These are phyloP conservation scores for Phytophthora hybrid DNA, from an alignment of 352 stramenopile species.

Conservation along the genomic window DNA sequence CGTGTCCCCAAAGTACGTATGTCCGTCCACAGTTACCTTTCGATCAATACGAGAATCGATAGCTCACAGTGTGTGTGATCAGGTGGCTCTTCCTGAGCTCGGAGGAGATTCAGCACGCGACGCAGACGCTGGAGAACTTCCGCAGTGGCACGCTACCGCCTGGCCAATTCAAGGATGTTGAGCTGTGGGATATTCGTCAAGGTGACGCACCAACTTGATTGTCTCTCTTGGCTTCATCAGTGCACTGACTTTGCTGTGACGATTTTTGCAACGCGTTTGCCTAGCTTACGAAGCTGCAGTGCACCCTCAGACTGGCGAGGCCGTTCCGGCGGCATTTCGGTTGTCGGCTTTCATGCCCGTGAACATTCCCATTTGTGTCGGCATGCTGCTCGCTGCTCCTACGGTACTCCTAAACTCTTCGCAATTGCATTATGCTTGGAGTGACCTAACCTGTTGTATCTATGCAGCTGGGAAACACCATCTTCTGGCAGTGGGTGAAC, in stretches of 20 bases:
- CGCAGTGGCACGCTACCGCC: conserved; percentile 57
- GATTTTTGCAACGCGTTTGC: neutral
- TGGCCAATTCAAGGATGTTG: conserved; percentile 58
- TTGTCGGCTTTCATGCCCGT: conserved; percentile 88
- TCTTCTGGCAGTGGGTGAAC: conserved; percentile 92
- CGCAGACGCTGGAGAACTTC: conserved; percentile 63
- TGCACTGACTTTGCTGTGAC: conserved; percentile 7
- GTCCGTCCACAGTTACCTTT: neutral
- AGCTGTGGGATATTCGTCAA: conserved; percentile 83
- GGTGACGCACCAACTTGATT: conserved; percentile 30
- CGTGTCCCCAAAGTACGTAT: conserved; percentile 69
- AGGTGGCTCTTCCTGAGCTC: conserved; percentile 78
- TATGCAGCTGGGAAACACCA: conserved; percentile 69
- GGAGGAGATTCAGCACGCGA: conserved; percentile 68
- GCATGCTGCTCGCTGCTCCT: conserved; percentile 83
- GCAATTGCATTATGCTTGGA: conserved; percentile 2
- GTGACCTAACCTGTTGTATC: neutral
- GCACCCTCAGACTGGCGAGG: conserved; percentile 87
- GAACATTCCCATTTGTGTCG: conserved; percentile 89
- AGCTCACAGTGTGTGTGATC: conserved; percentile 16
- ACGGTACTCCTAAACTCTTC: conserved; percentile 52
- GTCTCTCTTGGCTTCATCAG: neutral
- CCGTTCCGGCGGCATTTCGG: conserved; percentile 68
- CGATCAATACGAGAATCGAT: neutral
- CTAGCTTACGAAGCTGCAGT: conserved; percentile 81